phyloP scores from a whole-genome alignment of 371 early-diverging fungal species.

The Mortierella sp. region DNA sequence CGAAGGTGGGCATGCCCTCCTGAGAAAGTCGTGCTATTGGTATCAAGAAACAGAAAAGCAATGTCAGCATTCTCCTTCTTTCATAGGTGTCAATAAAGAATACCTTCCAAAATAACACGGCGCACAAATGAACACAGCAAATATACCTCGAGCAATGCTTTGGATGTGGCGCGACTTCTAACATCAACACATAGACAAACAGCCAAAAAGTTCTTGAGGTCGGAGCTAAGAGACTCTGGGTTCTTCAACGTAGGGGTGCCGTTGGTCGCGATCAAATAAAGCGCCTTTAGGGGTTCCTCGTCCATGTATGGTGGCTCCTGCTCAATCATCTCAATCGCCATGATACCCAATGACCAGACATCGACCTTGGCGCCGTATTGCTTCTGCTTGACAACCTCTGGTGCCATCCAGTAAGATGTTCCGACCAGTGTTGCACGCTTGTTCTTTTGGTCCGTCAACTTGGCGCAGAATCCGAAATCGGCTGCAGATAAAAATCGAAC shows the following conservation, averaged over 20 bases:
- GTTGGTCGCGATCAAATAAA: slow-evolving; percentile 97
- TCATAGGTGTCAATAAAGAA: neutral
- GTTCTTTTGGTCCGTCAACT: slow-evolving; percentile 85
- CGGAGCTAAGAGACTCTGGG: slow-evolving; percentile 86
- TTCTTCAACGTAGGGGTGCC: slow-evolving; percentile 95
- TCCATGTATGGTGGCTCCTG: slow-evolving; percentile 98
- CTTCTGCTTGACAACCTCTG: slow-evolving; percentile 93
- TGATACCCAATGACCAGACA: slow-evolving; percentile 96
- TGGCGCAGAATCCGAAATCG: slow-evolving; percentile 98
- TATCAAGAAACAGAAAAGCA: neutral
- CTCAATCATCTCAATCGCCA: slow-evolving; percentile 99
- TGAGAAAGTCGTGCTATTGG: slow-evolving; percentile 78
- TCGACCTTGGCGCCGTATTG: slow-evolving; percentile 94
- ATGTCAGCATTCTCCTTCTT: neutral
- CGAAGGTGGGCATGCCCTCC: slow-evolving; percentile 38
- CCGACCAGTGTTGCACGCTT: slow-evolving; percentile 98
- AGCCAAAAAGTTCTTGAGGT: slow-evolving; percentile 91
- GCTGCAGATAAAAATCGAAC: slow-evolving; percentile 42
- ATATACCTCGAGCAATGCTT: slow-evolving; percentile 77
- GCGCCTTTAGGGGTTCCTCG: slow-evolving; percentile 94
- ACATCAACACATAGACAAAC: slow-evolving; percentile 94
- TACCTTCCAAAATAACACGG: neutral
- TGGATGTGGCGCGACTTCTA: slow-evolving; percentile 84
- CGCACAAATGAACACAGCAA: neutral
- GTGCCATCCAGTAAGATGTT: slow-evolving; percentile 96